Base-by-base conservation (phyloP, 1,284 basidiomycete genomes). In the Moesziomyces parantarcticus region DNA sequence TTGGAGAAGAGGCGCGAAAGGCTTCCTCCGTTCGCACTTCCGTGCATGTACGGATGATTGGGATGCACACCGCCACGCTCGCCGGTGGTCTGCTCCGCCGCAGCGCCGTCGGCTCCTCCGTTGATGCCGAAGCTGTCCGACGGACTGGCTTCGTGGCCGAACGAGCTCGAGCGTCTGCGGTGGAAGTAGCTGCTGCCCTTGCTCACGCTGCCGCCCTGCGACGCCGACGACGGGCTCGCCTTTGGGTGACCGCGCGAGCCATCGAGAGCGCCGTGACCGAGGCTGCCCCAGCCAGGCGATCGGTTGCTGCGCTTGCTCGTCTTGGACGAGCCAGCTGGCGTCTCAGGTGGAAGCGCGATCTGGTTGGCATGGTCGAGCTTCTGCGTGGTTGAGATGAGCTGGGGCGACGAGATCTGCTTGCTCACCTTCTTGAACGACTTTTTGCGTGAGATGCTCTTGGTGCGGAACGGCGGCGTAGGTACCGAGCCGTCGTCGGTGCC, bases 311-410 rank as follows among this genome's bases (percentile, higher is more conserved):
- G 43, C 26, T 42, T 47, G 50, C 51, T 51, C 18, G 23, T 10
- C 22, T 39, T 21, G 7, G 26, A 25, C 16, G 39, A 20, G n/a
- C 41, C 22, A 18, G 34, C 56, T 4, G 56, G 54, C 29, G 53
- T 62, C 13, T 62, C 65, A 34, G 46, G 46, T n/a, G 52, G 10
- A 3, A 29, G 16, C 3, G 57, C 39, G n/a, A 72, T 61, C n/a
- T 66, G 52, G 6, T 55, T 59, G 1, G 73, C 65, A 34, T 79
- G 68, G 22, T 77, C 76, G 40, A 81, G 29, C 49, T 63, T 65
- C 42, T 79, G 77, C 26, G 77, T 66, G 9, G 79, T 79, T 25
- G 69, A 73, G 43, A 81, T 70, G 22, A 81, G 73, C 58, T 78
- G 74, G 9, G 79, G 79, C 44, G 63, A 57, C 18, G 76, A 76